These are phyloP conservation scores for Phaeotremella skinneri DNA, from an alignment of 768 basidiomycete genomes.

Conservation along the genomic window DNA sequence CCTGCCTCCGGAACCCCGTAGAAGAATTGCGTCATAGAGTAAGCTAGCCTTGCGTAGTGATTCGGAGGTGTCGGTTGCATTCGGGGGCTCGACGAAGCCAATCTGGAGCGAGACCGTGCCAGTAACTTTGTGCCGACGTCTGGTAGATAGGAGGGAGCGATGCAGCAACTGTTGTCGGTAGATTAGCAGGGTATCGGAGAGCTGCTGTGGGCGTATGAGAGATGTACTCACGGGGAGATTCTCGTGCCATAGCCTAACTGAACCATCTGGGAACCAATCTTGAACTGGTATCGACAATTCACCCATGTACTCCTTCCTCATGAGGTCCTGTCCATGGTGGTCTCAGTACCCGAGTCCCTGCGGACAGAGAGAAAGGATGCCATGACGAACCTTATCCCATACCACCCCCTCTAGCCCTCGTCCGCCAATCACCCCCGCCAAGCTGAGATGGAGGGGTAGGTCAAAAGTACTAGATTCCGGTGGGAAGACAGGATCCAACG, in stretches of 20 bases:
- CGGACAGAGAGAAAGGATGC: not conserved
- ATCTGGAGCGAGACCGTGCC: constrained; percentile 64
- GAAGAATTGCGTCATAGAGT: constrained; percentile 28
- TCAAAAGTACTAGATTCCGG: constrained; percentile 80
- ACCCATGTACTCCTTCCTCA: constrained; percentile 90
- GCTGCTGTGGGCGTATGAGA: constrained; percentile 3
- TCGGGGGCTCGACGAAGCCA: constrained; percentile 56
- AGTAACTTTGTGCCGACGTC: constrained; percentile 57
- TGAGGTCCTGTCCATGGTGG: constrained; percentile 56
- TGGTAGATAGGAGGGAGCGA: constrained; percentile 56
- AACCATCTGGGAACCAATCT: constrained; percentile 68
- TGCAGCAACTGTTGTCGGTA: constrained; percentile 55
- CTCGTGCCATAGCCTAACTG: constrained; percentile 58
- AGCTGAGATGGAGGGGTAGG: constrained; percentile 75
- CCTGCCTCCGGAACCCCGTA: constrained; percentile 18
- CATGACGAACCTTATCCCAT: constrained; percentile 72
- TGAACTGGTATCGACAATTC: constrained; percentile 75
- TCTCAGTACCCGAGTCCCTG: not conserved
- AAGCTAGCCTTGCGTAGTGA: constrained; percentile 57
- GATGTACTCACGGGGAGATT: constrained; percentile 64
- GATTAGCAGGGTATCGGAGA: not conserved
- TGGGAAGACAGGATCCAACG: constrained; percentile 64
- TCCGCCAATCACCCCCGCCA: constrained; percentile 55
- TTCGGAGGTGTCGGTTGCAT: constrained; percentile 38
- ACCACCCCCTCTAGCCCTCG: constrained; percentile 70